These are phyloP conservation scores for Clitopilus hobsonii DNA, from an alignment of 768 basidiomycete species.

Conservation along the genomic window DNA sequence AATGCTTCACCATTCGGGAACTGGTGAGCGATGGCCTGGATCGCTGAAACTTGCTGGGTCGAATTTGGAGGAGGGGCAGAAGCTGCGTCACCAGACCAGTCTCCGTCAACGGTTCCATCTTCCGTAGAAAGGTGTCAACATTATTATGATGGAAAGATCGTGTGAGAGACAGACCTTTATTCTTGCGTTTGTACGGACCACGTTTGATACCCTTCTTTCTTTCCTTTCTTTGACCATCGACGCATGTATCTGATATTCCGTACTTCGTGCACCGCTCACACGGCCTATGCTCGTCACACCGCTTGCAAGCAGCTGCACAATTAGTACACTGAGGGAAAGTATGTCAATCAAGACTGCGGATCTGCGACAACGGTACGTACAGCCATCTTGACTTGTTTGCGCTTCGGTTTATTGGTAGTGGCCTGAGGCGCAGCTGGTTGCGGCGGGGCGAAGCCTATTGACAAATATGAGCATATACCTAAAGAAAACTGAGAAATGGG, in stretches of 20 bases:
- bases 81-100: slow-evolving; percentile 21
- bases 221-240: slow-evolving; percentile 91
- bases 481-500: slow-evolving; percentile 6
- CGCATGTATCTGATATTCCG: slow-evolving; percentile 70
- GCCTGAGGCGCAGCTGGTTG: slow-evolving; percentile 20
- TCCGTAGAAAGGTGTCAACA: slow-evolving; percentile 1
- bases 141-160: neutral
- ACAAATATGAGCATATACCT: neutral
- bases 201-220: slow-evolving; percentile 87
- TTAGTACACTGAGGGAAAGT: slow-evolving; percentile 66
- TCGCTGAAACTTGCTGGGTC: slow-evolving; percentile 20
- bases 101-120: slow-evolving; percentile 13
- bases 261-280: slow-evolving; percentile 91
- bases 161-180: slow-evolving; percentile 21
- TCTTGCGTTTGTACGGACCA: slow-evolving; percentile 76
- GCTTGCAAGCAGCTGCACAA: slow-evolving; percentile 85
- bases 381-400: slow-evolving; percentile 87
- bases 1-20: slow-evolving; percentile 33
- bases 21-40: slow-evolving; percentile 27
- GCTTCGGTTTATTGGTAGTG: slow-evolving; percentile 51
- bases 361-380: slow-evolving; percentile 33
- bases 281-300: slow-evolving; percentile 83
- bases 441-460: slow-evolving; percentile 12
- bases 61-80: slow-evolving; percentile 18
- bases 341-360: too few relatives aligned